These are phyloP conservation scores for Bacidia gigantensis DNA, from an alignment of 495 filamentous ascomycete genomes.

Conservation along the genomic window DNA sequence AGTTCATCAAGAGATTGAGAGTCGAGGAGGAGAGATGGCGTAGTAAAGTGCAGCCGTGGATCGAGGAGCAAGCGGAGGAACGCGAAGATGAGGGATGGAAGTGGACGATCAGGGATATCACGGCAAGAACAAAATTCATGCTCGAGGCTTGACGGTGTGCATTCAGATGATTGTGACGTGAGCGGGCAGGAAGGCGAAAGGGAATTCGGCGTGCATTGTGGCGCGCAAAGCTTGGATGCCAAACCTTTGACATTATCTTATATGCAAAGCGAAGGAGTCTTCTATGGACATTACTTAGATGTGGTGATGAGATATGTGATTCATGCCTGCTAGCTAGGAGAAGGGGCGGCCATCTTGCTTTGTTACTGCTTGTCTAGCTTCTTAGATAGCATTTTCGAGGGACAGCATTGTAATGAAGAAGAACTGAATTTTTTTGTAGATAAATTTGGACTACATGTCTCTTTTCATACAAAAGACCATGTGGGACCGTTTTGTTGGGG, in stretches of 20 bases:
- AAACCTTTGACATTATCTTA: neutral
- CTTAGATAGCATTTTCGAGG: neutral
- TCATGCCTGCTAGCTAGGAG: neutral
- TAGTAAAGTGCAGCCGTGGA: constrained; percentile 70
- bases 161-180: no score
- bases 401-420: neutral
- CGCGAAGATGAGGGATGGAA: constrained; percentile 36
- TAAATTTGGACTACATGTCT: no score
- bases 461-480: no score
- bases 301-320: neutral
- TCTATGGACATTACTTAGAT: neutral
- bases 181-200: no score
- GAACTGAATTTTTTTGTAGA: no score
- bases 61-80: constrained; percentile 21
- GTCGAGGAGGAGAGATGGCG: constrained; percentile 89
- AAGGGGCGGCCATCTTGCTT: neutral
- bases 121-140: neutral
- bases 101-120: constrained; percentile 37
- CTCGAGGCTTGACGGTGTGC: no score
- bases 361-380: neutral
- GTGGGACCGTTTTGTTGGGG: no score
- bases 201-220: neutral
- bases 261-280: neutral
- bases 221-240: no score
- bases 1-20: constrained; percentile 75